phyloP scores from a whole-genome alignment of 441 rosid species.

The Adansonia gregorii region DNA sequence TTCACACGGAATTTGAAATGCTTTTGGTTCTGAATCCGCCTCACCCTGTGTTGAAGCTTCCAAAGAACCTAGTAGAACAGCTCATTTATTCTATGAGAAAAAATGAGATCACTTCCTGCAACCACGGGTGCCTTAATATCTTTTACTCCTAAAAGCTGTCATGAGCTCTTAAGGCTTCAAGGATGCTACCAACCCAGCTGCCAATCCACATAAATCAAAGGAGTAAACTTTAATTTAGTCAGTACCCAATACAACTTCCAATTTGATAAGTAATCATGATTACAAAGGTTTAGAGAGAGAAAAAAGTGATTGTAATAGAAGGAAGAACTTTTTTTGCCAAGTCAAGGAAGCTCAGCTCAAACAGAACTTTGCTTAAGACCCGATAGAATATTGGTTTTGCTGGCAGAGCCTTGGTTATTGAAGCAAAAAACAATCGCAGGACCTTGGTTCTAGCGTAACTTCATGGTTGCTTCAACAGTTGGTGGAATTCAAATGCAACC shows the following conservation, averaged over 20 bases:
- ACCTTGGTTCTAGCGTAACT: neutral
- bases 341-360: slow-evolving; percentile 20
- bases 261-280: neutral
- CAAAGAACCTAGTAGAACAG: slow-evolving; percentile 28
- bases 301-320: slow-evolving; percentile 13
- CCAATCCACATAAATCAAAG: slow-evolving; percentile 26
- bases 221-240: slow-evolving; percentile 24
- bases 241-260: slow-evolving; percentile 6
- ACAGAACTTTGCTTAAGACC: slow-evolving; percentile 2
- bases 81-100: slow-evolving; percentile 10
- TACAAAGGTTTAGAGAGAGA: neutral
- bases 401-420: slow-evolving; percentile 3
- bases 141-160: slow-evolving; percentile 34
- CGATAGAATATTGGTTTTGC: slow-evolving; percentile 3
- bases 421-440: slow-evolving; percentile 2
- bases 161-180: slow-evolving; percentile 67
- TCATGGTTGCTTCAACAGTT: slow-evolving; percentile 18
- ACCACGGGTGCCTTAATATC: slow-evolving; percentile 28
- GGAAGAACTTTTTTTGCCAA: neutral
- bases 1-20: slow-evolving; percentile 19
- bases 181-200: slow-evolving; percentile 87
- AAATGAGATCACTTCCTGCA: neutral
- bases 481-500: neutral
- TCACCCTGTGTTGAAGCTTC: neutral
- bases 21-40: slow-evolving; percentile 9